Conservation (phyloP, 805 yeast species). For the Teunomyces lycoperdinae region DNA sequence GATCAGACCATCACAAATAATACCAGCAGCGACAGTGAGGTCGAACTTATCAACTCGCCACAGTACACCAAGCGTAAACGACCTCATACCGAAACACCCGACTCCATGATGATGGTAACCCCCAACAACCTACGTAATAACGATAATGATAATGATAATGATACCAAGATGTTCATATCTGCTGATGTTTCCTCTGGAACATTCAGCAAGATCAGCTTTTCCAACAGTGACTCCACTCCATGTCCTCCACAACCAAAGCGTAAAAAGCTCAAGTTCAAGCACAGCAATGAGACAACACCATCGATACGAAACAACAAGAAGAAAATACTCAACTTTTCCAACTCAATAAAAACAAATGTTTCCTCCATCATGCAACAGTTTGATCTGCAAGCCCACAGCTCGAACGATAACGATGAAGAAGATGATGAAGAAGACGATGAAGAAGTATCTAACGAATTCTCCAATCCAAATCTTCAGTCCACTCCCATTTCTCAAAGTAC, state of each 20-base stretch:
- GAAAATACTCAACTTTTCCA: constrained; percentile 28
- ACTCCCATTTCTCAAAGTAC: constrained; percentile 44
- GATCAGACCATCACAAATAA: constrained; percentile 26
- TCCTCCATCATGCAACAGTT: constrained; percentile 17
- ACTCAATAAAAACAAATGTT: constrained; percentile 28
- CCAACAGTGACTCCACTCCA: constrained; percentile 42
- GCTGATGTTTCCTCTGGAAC: constrained; percentile 12
- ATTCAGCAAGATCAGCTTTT: constrained; percentile 24
- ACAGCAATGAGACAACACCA: constrained; percentile 17
- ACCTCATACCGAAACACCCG: constrained; percentile 22
- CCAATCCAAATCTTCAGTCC: constrained; percentile 8
- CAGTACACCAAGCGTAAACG: constrained; percentile 26
- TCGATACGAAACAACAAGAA: constrained; percentile 18
- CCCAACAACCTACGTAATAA: constrained; percentile 13
- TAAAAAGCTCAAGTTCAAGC: constrained; percentile 31
- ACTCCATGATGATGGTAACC: constrained; percentile 23
- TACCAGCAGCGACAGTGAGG: constrained; percentile 13
- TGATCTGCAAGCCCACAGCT: constrained; percentile 10
- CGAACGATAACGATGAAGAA: constrained; percentile 8
- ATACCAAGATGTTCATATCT: constrained; percentile 18
- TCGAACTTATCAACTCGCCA: constrained; percentile 15
- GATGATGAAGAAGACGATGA: constrained; percentile 8
- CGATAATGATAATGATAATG: constrained; percentile 6
- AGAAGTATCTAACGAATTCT: constrained; percentile 2
- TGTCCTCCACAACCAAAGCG: constrained; percentile 40